A percentile compares a stretch with the other conserved stretches of the same genome.
Conservation (phyloP, 495 filamentous ascomycete species). For the Penicillium canescens region DNA sequence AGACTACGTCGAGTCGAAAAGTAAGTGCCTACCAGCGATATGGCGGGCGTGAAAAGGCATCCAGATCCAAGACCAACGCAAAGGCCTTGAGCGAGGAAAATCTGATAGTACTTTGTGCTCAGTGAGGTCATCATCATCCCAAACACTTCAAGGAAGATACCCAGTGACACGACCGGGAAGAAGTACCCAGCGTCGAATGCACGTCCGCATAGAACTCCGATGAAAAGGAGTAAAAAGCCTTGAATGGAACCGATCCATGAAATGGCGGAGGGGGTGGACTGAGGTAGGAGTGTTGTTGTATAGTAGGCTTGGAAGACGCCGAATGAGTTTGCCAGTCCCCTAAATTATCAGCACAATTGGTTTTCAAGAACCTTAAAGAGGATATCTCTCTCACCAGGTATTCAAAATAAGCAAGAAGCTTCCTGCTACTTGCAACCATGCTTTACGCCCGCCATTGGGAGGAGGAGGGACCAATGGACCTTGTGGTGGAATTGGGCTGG, state of each 20-base stretch:
- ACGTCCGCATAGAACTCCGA: slow-evolving; percentile 56
- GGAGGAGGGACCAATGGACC: background rate
- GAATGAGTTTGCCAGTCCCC: slow-evolving; percentile 9
- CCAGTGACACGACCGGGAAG: slow-evolving; percentile 37
- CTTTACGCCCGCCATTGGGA: slow-evolving; percentile 26
- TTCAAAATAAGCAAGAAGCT: slow-evolving; percentile 31
- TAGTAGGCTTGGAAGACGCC: slow-evolving; percentile 37
- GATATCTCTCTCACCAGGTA: slow-evolving; percentile 16
- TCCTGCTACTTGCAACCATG: slow-evolving; percentile 30
- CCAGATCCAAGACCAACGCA: slow-evolving; percentile 39
- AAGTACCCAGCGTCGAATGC: slow-evolving; percentile 62
- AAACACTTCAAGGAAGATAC: slow-evolving; percentile 31
- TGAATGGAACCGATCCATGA: slow-evolving; percentile 54
- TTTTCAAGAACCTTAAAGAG: too few species aligned
- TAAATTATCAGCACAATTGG: too few species aligned
- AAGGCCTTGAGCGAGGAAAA: slow-evolving; percentile 38
- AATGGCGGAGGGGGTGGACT: slow-evolving; percentile 43
- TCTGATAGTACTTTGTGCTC: slow-evolving; percentile 28
- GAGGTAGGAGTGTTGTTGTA: slow-evolving; percentile 2
- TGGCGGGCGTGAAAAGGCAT: slow-evolving; percentile 27
- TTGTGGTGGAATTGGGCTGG: background rate
- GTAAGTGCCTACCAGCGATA: slow-evolving; percentile 36
- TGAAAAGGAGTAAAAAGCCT: slow-evolving; percentile 54
- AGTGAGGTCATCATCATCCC: slow-evolving; percentile 47
- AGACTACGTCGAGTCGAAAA: slow-evolving; percentile 24